phyloP scores from a whole-genome alignment of 1,284 basidiomycete species.

The Cutaneotrichosporon daszewskae region DNA sequence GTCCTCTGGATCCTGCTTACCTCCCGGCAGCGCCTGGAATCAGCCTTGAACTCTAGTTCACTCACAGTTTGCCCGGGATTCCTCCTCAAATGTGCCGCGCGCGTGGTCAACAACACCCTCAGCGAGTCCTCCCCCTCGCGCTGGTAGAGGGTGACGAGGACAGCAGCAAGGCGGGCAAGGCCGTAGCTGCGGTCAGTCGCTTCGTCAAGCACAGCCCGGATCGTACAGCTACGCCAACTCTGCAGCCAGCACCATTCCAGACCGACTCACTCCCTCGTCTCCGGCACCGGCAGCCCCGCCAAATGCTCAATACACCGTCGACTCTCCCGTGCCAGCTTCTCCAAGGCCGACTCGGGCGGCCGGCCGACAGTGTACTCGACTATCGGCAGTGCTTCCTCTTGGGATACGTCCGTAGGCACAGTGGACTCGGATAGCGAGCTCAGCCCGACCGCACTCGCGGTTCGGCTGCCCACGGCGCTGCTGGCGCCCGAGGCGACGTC shows the following conservation, averaged over 20 bases:
- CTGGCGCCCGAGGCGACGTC: no score
- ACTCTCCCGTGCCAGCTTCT: slow-evolving; percentile 26
- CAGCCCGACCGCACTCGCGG: no score
- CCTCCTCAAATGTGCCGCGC: slow-evolving; percentile 64
- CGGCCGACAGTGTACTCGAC: not conserved
- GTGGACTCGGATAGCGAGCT: no score
- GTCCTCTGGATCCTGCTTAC: slow-evolving; percentile 68
- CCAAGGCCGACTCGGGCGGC: slow-evolving; percentile 5
- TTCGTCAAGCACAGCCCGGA: not conserved
- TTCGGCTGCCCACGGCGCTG: no score
- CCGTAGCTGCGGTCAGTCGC: slow-evolving; percentile 28
- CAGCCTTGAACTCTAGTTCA: not conserved
- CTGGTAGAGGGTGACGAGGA: slow-evolving; percentile 72
- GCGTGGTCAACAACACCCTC: slow-evolving; percentile 73
- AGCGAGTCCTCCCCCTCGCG: slow-evolving; percentile 54
- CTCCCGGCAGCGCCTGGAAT: slow-evolving; percentile 65
- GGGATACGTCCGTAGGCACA: no score
- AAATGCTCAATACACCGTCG: slow-evolving; percentile 20
- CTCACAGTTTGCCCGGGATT: slow-evolving; percentile 15
- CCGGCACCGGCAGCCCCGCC: slow-evolving; percentile 8
- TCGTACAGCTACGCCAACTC: not conserved
- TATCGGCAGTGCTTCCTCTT: no score
- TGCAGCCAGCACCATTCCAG: no score
- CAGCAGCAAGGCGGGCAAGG: slow-evolving; percentile 55
- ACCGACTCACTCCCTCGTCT: slow-evolving; percentile 5